Conservation (phyloP, 2,329 filamentous ascomycete species). For the Diaporthe longicolla region DNA sequence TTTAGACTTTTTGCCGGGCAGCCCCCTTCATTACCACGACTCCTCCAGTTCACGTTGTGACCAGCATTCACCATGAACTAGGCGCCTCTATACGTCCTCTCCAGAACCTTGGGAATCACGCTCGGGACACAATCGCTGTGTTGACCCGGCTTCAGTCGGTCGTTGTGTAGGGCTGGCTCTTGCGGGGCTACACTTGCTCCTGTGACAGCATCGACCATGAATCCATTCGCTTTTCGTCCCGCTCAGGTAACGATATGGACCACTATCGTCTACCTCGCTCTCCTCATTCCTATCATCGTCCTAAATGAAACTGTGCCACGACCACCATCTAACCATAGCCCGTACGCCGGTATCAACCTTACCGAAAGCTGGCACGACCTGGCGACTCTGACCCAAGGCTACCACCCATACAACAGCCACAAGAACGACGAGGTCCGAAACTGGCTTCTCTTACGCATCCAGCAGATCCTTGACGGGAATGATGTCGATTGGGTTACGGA, state of each 20-base stretch:
- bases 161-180: not conserved
- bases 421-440: conserved; percentile 84
- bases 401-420: conserved; percentile 91
- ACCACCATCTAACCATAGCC: conserved; percentile 65
- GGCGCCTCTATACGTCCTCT: conserved; percentile 21
- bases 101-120: not conserved
- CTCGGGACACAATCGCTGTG: not conserved
- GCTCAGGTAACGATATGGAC: conserved; percentile 86
- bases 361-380: conserved; percentile 91
- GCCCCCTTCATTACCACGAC: conserved; percentile 6
- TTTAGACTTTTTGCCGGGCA: conserved; percentile 14
- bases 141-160: conserved; percentile 4
- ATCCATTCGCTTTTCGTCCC: conserved; percentile 83
- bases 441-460: conserved; percentile 81
- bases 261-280: conserved; percentile 80
- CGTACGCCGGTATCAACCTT: conserved; percentile 79
- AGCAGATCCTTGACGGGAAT: conserved; percentile 77
- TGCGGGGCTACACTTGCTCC: not conserved
- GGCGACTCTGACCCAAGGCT: conserved; percentile 78
- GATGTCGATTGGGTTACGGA: conserved; percentile 63
- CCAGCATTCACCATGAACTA: conserved; percentile 7
- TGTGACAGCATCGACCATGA: conserved; percentile 50
- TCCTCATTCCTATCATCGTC: conserved; percentile 80
- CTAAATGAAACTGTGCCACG: conserved; percentile 83
- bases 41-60: conserved; percentile 3